phyloP scores from a whole-genome alignment of 106 monocot genomes.

The Allium fistulosum region DNA sequence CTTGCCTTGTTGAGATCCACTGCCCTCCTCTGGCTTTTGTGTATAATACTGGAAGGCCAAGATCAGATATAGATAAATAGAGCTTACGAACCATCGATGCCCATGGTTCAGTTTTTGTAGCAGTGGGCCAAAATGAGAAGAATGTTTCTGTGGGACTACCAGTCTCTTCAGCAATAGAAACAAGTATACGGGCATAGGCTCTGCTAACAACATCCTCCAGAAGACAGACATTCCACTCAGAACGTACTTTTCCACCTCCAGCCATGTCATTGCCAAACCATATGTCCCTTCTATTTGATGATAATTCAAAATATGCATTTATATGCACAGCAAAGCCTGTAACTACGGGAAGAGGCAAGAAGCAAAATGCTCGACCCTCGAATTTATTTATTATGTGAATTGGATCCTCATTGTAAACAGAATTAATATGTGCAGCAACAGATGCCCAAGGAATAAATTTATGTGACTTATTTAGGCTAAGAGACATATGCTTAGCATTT shows the following conservation, averaged over 20 bases:
- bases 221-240: conserved; percentile 92
- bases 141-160: conserved; percentile 61
- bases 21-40: conserved; percentile 93
- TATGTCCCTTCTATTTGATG: conserved; percentile 94
- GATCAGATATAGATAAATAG: conserved; percentile 59
- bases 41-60: conserved; percentile 65
- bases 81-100: conserved; percentile 55
- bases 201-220: conserved; percentile 80
- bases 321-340: conserved; percentile 82
- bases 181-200: conserved; percentile 77
- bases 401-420: conserved; percentile 20
- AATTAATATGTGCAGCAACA: conserved; percentile 74
- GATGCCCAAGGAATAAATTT: conserved; percentile 96
- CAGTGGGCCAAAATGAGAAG: conserved; percentile 91
- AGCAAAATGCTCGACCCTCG: conserved; percentile 86
- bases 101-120: conserved; percentile 70
- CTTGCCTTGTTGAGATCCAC: conserved; percentile 89
- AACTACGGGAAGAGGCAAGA: conserved; percentile 81
- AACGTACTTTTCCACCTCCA: conserved; percentile 83
- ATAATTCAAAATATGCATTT: conserved; percentile 98
- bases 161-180: conserved; percentile 51
- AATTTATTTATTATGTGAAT: conserved; percentile 34
- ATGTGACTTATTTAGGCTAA: conserved; percentile 37
- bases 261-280: conserved; percentile 99
- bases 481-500: conserved; percentile 55